A percentile compares a stretch with the other conserved stretches of the same genome.
phyloP scores from a whole-genome alignment of 768 basidiomycete species.

The Pleurotus ostreatus region DNA sequence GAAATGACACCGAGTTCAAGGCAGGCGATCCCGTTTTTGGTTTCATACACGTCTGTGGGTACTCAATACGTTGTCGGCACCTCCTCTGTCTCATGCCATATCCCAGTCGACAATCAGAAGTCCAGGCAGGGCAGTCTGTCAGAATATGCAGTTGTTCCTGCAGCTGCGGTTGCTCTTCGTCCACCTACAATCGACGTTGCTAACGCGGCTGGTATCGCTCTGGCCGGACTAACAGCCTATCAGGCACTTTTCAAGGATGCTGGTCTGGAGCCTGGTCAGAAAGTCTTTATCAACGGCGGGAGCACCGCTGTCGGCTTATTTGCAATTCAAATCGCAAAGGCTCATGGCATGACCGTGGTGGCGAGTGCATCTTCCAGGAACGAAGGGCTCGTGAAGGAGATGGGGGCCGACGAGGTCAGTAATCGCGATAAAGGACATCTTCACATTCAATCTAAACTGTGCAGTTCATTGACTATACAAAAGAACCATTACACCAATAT shows the following conservation, averaged over 20 bases:
- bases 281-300: slow-evolving; percentile 56
- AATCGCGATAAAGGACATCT: not conserved
- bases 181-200: slow-evolving; percentile 38
- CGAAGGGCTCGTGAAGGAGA: slow-evolving; percentile 36
- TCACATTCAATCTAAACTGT: not conserved
- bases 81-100: not conserved
- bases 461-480: slow-evolving; percentile 46
- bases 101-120: slow-evolving; percentile 9
- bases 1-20: slow-evolving; percentile 37
- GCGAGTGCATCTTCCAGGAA: slow-evolving; percentile 50
- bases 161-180: slow-evolving; percentile 21
- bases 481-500: slow-evolving; percentile 32
- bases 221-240: slow-evolving; percentile 46
- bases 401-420: slow-evolving; percentile 53
- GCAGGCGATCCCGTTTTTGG: slow-evolving; percentile 54
- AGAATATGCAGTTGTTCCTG: slow-evolving; percentile 39
- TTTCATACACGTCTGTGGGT: slow-evolving; percentile 21
- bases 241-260: slow-evolving; percentile 33
- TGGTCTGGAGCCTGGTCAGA: slow-evolving; percentile 37
- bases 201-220: slow-evolving; percentile 46
- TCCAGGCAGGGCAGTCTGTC: slow-evolving; percentile 42
- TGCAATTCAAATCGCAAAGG: slow-evolving; percentile 58
- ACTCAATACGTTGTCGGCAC: not conserved
- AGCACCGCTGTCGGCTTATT: slow-evolving; percentile 48
- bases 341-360: slow-evolving; percentile 41